phyloP scores from a whole-genome alignment of 1,284 basidiomycete species.

The Cystobasidium pallidum region DNA sequence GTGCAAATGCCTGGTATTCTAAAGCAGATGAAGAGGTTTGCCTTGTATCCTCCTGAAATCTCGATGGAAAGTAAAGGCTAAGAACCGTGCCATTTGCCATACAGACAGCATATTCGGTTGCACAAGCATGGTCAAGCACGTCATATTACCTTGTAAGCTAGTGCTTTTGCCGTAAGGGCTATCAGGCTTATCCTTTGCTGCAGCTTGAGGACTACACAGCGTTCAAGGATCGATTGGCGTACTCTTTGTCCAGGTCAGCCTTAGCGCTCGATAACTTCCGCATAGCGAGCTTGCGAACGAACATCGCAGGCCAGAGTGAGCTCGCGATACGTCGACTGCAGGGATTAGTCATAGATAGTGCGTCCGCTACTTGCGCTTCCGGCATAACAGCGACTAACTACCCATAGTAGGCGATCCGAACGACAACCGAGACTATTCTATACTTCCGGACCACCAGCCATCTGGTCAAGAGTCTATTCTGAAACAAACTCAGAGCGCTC shows the following conservation, averaged over 20 bases:
- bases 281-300: background rate
- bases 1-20: constrained; percentile 58
- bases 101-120: constrained; percentile 1
- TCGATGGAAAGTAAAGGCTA: background rate
- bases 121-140: constrained; percentile 12
- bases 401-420: constrained; percentile 63
- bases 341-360: background rate
- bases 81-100: constrained; percentile 67
- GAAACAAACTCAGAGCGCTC: background rate
- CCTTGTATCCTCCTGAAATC: background rate
- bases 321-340: background rate
- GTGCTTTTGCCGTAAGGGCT: background rate
- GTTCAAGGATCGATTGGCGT: constrained; percentile 75
- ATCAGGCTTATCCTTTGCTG: background rate
- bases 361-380: background rate
- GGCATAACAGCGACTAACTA: background rate
- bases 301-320: background rate
- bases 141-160: constrained; percentile 4
- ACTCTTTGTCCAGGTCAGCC: constrained; percentile 70
- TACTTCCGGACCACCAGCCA: constrained; percentile 77
- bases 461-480: constrained; percentile 48
- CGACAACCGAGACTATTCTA: constrained; percentile 78
- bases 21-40: constrained; percentile 25
- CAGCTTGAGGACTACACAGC: constrained; percentile 77
- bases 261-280: background rate